phyloP scores from a whole-genome alignment of 345 rosid species.

The Triadica sebifera region DNA sequence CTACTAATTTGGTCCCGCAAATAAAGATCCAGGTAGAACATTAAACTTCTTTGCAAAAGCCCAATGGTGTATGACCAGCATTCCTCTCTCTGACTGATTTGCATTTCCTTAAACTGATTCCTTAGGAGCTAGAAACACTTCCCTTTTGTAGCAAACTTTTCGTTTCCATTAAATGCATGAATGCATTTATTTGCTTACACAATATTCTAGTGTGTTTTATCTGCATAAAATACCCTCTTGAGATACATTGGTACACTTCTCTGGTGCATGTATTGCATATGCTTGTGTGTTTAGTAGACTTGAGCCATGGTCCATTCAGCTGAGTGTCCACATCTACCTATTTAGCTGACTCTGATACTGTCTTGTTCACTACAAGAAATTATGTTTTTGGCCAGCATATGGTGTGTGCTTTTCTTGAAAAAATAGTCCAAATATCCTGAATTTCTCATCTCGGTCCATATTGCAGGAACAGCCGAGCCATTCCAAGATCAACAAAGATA shows the following conservation, averaged over 20 bases:
- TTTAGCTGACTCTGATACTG: not conserved
- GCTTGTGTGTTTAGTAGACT: not conserved
- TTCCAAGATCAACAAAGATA: slow-evolving; percentile 26
- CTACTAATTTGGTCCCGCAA: slow-evolving; percentile 31
- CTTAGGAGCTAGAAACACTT: not conserved
- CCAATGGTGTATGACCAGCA: not conserved
- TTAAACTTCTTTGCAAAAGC: not conserved
- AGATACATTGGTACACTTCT: not conserved
- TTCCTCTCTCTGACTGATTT: slow-evolving; percentile 9
- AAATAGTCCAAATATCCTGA: slow-evolving; percentile 7
- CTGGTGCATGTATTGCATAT: not conserved
- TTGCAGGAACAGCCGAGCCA: slow-evolving; percentile 31
- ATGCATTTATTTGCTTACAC: not conserved
- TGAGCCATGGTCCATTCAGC: not conserved
- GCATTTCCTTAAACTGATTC: not conserved
- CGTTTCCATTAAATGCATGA: not conserved
- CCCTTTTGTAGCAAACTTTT: not conserved
- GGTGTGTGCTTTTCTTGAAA: slow-evolving; percentile 6
- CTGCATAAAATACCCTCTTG: not conserved
- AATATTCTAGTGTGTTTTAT: not conserved
- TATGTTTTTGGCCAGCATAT: not conserved
- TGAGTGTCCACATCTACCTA: not conserved
- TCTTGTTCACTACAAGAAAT: not conserved
- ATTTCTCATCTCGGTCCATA: slow-evolving; percentile 7
- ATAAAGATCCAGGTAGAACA: slow-evolving; percentile 52